Evolutionary conservation across 139 green algal species (phyloP).

Genomic region (Tetradesmus lagerheimii): DNA sequence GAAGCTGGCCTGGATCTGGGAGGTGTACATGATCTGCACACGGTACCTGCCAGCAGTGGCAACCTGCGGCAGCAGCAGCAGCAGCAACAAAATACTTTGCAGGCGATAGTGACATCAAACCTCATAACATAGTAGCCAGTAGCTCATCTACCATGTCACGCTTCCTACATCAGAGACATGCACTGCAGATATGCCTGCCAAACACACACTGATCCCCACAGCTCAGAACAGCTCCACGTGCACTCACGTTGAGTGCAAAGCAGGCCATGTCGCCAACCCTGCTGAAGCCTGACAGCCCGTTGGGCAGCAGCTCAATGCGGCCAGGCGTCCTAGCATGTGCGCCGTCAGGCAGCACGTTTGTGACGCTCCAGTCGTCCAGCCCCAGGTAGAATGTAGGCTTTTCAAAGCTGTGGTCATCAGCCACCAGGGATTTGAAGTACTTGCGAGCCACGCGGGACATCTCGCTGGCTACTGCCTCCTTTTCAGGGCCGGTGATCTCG

Average conservation of each 20-base stretch:
- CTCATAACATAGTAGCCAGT: too few relatives aligned
- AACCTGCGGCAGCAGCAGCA: conserved; percentile 23
- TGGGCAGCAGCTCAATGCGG: conserved; percentile 29
- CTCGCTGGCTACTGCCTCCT: not conserved
- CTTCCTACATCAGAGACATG: too few relatives aligned
- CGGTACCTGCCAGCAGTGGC: conserved; percentile 6
- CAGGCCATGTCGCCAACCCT: conserved; percentile 15
- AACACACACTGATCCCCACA: too few relatives aligned
- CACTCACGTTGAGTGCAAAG: conserved; percentile 19
- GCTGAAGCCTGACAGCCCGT: conserved; percentile 27
- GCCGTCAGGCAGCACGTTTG: conserved; percentile 40
- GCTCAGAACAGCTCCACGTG: too few relatives aligned
- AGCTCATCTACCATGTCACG: too few relatives aligned
- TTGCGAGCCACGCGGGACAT: not conserved
- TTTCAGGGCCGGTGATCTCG: conserved; percentile 12
- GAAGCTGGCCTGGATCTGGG: conserved; percentile 28
- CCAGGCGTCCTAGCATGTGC: conserved; percentile 28
- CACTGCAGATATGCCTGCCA: too few relatives aligned
- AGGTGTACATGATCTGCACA: conserved; percentile 27
- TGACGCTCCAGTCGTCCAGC: not conserved
- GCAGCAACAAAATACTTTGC: too few relatives aligned
- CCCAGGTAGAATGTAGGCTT: conserved; percentile 43
- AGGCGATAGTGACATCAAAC: too few relatives aligned
- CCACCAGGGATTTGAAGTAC: conserved; percentile 13
- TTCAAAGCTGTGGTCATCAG: conserved; percentile 11